Base-by-base conservation (phyloP, 2,329 filamentous ascomycete genomes). In the Berkeleyomyces basicola region DNA sequence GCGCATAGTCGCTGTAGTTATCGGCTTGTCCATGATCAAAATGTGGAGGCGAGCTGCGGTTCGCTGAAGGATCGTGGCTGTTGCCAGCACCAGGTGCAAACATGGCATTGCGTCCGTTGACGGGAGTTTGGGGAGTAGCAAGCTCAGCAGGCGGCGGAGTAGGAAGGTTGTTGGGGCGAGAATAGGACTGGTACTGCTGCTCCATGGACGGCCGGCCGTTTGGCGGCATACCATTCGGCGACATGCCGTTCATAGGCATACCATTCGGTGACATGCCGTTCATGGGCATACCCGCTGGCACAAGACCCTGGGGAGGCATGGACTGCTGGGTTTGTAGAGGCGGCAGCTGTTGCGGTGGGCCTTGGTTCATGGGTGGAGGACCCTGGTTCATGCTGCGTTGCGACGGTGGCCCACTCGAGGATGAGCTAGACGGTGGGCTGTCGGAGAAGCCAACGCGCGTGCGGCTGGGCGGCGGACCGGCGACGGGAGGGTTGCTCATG, bases 361-460 rank as follows among this genome's bases (percentile, higher is more conserved):
- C 58, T 43, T 59, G 59, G n/a, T 49, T 49, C 46, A 49, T 49
- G 11, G 59, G 46, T 2, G 46, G 59, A 31, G 47, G 57, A 14
- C 58, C 58, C 39, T 51, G 46, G n/a, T 53, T 14, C 43, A 42
- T 33, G n/a, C 43, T 53, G 36, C 51, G 40, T 39, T 61, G 59
- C n/a, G 46, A 47, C 4, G 53, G 53, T n/a, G 61, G 61, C 2
- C 40, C 44, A 31, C 55, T 39, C 16, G 53, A 42, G 42, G 53
- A 58, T 16, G 58, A 59, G 46, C 55, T 59, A n/a, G 59, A 77
- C 1, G 74, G 74, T 4, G 71, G 70, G 47, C 82, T 79, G 49
- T 84, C 82, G 3, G 80, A 77, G 67, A 85, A 84, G 10, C 79
- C 79, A n/a, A 84, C 78, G 23, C 76, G 77, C 68, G 70, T 65